phyloP scores from a whole-genome alignment of 345 rosid species.

The Dipteronia dyeriana region DNA sequence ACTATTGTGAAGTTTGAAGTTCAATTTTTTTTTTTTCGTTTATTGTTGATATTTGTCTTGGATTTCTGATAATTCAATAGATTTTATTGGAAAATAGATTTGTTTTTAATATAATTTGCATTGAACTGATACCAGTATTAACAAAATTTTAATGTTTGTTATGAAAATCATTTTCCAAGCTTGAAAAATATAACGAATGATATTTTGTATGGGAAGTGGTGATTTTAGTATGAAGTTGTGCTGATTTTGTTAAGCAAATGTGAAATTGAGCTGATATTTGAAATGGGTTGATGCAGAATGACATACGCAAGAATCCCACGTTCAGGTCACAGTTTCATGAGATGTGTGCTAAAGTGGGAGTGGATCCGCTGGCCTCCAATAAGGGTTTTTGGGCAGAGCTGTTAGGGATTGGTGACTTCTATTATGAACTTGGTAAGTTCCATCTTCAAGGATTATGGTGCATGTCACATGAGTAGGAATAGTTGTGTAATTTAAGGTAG shows the following conservation, averaged over 20 bases:
- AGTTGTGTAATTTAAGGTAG: no score
- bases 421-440: constrained; percentile 81
- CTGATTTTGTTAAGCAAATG: not conserved
- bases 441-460: not conserved
- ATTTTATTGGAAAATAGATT: not conserved
- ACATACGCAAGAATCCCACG: constrained; percentile 73
- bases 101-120: not conserved
- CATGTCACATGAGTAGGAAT: not conserved
- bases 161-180: no score
- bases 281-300: constrained; percentile 55
- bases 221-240: not conserved
- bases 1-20: not conserved
- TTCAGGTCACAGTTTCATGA: constrained; percentile 84
- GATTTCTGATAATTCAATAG: not conserved
- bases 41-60: not conserved
- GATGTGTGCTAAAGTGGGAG: constrained; percentile 94
- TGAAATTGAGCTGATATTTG: constrained; percentile 4
- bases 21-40: not conserved
- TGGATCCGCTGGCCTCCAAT: constrained; percentile 92
- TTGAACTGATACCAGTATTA: not conserved
- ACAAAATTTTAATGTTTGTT: not conserved
- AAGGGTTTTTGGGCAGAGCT: constrained; percentile 98
- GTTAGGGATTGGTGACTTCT: constrained; percentile 96
- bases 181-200: not conserved
- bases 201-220: not conserved